Conservation (phyloP, 306 rosid genomes). For the Gynostemma pentaphyllum region DNA sequence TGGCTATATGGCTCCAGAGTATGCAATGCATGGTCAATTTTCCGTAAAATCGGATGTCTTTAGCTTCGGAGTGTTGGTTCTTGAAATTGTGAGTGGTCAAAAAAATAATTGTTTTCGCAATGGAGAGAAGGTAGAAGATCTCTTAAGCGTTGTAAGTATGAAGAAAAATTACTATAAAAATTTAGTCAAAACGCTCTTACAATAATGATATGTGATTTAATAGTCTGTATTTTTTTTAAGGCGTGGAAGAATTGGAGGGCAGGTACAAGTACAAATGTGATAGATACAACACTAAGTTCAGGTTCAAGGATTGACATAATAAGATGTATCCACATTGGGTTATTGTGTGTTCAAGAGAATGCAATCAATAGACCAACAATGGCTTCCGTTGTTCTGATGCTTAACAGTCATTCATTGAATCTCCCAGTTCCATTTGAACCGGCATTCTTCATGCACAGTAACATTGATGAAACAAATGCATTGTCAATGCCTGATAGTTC, state of each 20-base stretch:
- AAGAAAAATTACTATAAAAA: too few species aligned
- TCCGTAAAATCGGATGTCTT: too few species aligned
- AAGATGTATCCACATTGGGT: constrained; percentile 17
- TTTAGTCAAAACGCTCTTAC: too few species aligned
- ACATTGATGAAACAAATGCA: neutral
- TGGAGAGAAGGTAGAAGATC: too few species aligned
- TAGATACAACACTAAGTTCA: neutral
- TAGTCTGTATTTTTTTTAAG: neutral
- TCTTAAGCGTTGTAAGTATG: too few species aligned
- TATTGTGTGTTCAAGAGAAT: constrained; percentile 23
- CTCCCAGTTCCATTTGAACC: constrained; percentile 3
- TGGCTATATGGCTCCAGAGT: too few species aligned
- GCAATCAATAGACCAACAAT: constrained; percentile 17
- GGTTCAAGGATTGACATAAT: constrained; percentile 1
- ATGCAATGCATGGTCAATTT: too few species aligned
- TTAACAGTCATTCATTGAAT: constrained; percentile 5
- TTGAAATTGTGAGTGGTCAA: too few species aligned
- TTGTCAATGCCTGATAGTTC: neutral
- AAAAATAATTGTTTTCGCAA: too few species aligned
- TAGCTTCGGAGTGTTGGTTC: too few species aligned
- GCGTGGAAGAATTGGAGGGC: constrained; percentile 3
- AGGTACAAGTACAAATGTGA: neutral
- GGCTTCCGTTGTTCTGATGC: constrained; percentile 20
- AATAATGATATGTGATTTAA: too few species aligned
- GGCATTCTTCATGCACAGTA: neutral